phyloP scores from a whole-genome alignment of 2,329 filamentous ascomycete species.

The Colletotrichum orbiculare region DNA sequence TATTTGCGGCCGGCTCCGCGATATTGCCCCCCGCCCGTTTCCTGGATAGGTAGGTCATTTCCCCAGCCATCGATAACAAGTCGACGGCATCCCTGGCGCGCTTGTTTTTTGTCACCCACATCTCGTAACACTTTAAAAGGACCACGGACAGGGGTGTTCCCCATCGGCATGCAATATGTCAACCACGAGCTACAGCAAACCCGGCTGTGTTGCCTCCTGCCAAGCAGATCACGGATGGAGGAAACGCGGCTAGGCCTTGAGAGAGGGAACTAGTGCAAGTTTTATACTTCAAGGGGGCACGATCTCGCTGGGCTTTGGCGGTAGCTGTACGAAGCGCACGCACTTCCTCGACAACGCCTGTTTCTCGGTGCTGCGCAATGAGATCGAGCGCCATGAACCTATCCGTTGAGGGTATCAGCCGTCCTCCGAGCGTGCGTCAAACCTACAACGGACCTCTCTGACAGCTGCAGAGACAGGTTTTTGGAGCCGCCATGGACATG shows the following conservation, averaged over 20 bases:
- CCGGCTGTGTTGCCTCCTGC: slow-evolving; percentile 9
- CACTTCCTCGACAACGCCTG: slow-evolving; percentile 23
- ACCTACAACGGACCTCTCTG: slow-evolving; percentile 29
- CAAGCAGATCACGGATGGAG: slow-evolving; percentile 27
- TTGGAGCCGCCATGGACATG: slow-evolving; percentile 17
- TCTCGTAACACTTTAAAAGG: slow-evolving; percentile 25
- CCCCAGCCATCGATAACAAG: slow-evolving; percentile 26
- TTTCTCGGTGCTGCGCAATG: slow-evolving; percentile 33
- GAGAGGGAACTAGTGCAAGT: slow-evolving; percentile 19
- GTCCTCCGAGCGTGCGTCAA: slow-evolving; percentile 30
- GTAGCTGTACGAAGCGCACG: slow-evolving; percentile 29
- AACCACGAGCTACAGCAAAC: background rate
- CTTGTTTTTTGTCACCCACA: slow-evolving; percentile 21
- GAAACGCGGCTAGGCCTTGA: slow-evolving; percentile 20
- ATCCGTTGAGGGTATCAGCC: slow-evolving; percentile 3
- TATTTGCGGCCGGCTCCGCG: slow-evolving; percentile 30
- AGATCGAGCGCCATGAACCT: slow-evolving; percentile 29
- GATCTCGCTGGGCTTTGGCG: slow-evolving; percentile 27
- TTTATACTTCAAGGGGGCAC: slow-evolving; percentile 37
- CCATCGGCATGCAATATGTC: slow-evolving; percentile 4
- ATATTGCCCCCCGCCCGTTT: slow-evolving; percentile 21
- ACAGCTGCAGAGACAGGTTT: slow-evolving; percentile 5
- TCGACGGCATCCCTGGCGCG: background rate
- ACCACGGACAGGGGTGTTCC: slow-evolving; percentile 21
- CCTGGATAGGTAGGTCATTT: slow-evolving; percentile 7